phyloP scores from a whole-genome alignment of 1,139 yeast genomes.

The Suhomyces taliae region DNA sequence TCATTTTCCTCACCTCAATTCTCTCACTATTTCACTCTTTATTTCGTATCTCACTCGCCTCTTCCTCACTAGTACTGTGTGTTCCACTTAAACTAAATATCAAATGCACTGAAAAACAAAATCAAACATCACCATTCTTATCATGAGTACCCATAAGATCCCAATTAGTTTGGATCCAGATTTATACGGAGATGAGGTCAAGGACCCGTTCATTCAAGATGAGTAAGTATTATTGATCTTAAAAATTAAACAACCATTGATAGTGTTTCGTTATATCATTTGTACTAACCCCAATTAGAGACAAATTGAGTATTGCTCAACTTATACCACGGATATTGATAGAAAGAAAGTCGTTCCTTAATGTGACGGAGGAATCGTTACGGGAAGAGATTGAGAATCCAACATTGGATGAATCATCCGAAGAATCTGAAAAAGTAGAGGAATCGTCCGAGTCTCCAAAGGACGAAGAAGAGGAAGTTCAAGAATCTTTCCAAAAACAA shows the following conservation, averaged over 20 bases:
- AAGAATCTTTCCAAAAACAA: constrained; percentile 44
- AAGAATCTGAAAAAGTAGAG: constrained; percentile 2
- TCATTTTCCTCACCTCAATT: too few relatives aligned
- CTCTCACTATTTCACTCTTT: too few relatives aligned
- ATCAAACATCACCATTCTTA: not conserved
- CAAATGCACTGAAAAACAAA: constrained; percentile 3
- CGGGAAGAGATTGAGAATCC: constrained; percentile 40
- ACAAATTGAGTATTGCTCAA: constrained; percentile 38
- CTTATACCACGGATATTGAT: constrained; percentile 42
- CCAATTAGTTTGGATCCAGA: constrained; percentile 25
- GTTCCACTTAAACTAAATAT: not conserved
- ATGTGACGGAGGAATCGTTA: constrained; percentile 59
- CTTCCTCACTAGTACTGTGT: too few relatives aligned
- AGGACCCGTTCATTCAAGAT: constrained; percentile 41
- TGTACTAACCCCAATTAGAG: constrained; percentile 24
- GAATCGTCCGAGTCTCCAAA: constrained; percentile 3
- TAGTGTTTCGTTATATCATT: not conserved
- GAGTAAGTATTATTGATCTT: constrained; percentile 30
- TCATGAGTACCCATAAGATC: constrained; percentile 8
- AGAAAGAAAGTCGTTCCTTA: constrained; percentile 41
- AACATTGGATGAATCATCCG: constrained; percentile 10
- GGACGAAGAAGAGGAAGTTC: constrained; percentile 6
- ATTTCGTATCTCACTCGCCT: too few relatives aligned
- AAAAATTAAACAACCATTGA: not conserved
- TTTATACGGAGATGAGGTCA: constrained; percentile 27